Evolutionary conservation across 2,329 filamentous ascomycete species (phyloP).

Genomic region (Beauveria varroae): DNA sequence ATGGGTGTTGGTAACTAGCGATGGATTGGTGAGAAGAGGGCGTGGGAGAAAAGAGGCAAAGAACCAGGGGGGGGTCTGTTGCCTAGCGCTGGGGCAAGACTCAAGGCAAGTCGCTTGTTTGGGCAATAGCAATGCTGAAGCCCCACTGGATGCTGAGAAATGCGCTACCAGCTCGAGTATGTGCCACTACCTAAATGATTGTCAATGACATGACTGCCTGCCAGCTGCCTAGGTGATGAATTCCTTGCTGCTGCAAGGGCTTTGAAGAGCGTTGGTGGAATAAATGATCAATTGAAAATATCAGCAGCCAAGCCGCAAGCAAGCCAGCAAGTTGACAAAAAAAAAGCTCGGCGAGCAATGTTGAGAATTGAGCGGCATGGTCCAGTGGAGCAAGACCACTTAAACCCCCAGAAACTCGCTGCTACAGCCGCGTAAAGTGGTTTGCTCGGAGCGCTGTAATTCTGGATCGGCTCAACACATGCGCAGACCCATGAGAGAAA

Average conservation of each 20-base stretch:
- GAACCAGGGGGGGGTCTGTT: slow-evolving; percentile 20
- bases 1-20: not conserved
- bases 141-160: slow-evolving; percentile 2
- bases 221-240: too few relatives aligned
- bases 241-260: not conserved
- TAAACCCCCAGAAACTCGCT: slow-evolving; percentile 9
- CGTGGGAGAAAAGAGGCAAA: not conserved
- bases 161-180: not conserved
- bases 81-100: slow-evolving; percentile 20
- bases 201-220: too few relatives aligned
- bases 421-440: slow-evolving; percentile 12
- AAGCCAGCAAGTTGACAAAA: not conserved
- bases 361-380: not conserved
- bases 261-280: not conserved
- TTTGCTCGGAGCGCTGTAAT: not conserved
- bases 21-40: not conserved
- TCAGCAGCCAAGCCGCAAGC: not conserved
- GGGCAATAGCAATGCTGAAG: not conserved
- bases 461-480: not conserved
- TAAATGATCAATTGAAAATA: too few relatives aligned
- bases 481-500: not conserved
- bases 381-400: not conserved
- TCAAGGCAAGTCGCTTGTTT: not conserved
- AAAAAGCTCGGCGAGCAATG: not conserved
- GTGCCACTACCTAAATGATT: too few relatives aligned